Evolutionary conservation across 345 rosid species (phyloP).

Genomic region (Rhizophora mangle): DNA sequence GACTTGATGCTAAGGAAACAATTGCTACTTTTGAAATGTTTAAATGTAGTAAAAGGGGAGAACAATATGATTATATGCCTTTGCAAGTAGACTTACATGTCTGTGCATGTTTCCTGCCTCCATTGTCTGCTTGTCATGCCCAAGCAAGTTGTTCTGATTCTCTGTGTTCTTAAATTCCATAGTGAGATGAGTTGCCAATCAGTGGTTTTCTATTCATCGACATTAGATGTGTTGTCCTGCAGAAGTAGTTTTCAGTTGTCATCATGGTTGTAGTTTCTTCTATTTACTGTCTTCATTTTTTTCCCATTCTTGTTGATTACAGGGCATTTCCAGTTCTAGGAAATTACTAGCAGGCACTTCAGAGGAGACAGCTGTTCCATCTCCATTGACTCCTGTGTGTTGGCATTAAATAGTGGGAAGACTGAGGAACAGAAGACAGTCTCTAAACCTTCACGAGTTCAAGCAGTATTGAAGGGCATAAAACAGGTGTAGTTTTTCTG

Average conservation of each 20-base stretch:
- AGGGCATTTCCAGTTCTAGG: constrained; percentile 79
- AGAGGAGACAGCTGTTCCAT: constrained; percentile 63
- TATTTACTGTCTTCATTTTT: neutral
- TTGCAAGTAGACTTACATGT: neutral
- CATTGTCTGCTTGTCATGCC: neutral
- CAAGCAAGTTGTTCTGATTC: neutral
- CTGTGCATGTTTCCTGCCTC: neutral
- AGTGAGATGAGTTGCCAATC: neutral
- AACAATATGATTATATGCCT: neutral
- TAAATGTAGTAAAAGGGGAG: no score
- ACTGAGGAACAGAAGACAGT: constrained; percentile 57
- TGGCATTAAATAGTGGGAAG: constrained; percentile 51
- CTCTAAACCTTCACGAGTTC: constrained; percentile 64
- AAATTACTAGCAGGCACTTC: constrained; percentile 45
- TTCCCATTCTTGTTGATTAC: constrained; percentile 8
- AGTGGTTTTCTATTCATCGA: neutral
- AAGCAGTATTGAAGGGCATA: constrained; percentile 80
- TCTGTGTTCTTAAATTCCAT: neutral
- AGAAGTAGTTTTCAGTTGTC: neutral
- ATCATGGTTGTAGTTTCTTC: neutral
- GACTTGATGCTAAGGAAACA: neutral
- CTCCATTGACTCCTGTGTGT: constrained; percentile 66
- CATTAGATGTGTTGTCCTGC: constrained; percentile 3
- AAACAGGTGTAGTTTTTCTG: constrained; percentile 56
- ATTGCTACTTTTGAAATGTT: neutral